Percentiles rank a stretch among this genome's conserved stretches.
These are phyloP conservation scores for Cruciata laevipes DNA, from an alignment of 257 asterid species.

Conservation along the genomic window DNA sequence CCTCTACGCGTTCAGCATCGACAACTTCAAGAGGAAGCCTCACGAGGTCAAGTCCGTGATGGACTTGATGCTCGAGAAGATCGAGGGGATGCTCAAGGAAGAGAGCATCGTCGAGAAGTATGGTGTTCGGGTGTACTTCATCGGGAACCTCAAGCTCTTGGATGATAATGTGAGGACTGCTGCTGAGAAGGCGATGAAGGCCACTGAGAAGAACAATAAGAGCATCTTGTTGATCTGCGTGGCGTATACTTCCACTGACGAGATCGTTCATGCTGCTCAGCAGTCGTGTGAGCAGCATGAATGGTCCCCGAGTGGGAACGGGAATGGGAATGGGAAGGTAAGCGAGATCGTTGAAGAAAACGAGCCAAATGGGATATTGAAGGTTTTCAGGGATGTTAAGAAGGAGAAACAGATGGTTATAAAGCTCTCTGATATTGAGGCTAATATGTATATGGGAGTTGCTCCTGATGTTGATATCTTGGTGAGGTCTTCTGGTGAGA, in stretches of 20 bases:
- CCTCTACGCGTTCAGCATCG: slow-evolving; percentile 73
- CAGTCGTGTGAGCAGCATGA: slow-evolving; percentile 30
- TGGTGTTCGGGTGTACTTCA: slow-evolving; percentile 59
- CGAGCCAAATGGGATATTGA: slow-evolving; percentile 5
- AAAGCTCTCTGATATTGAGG: slow-evolving; percentile 50
- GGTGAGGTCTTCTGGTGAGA: slow-evolving; percentile 51
- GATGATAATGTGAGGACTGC: slow-evolving; percentile 42
- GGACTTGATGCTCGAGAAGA: slow-evolving; percentile 77
- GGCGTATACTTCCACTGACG: slow-evolving; percentile 71
- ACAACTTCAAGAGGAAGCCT: slow-evolving; percentile 64
- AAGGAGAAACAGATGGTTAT: slow-evolving; percentile 10
- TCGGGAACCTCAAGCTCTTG: slow-evolving; percentile 59
- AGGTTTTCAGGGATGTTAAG: background rate
- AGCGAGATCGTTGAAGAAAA: slow-evolving; percentile 13
- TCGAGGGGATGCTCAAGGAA: slow-evolving; percentile 59
- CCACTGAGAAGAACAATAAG: slow-evolving; percentile 37
- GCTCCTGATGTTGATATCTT: slow-evolving; percentile 70
- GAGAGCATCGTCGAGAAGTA: slow-evolving; percentile 40
- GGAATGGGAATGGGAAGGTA: slow-evolving; percentile 10
- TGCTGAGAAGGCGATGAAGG: slow-evolving; percentile 61
- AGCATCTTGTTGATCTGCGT: slow-evolving; percentile 43
- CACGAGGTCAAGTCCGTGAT: slow-evolving; percentile 52
- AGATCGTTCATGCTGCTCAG: slow-evolving; percentile 51
- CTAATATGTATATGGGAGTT: slow-evolving; percentile 51
- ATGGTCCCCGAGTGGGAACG: background rate